Conservation (phyloP, 352 stramenopile genomes). For the Blastocystis sp. region DNA sequence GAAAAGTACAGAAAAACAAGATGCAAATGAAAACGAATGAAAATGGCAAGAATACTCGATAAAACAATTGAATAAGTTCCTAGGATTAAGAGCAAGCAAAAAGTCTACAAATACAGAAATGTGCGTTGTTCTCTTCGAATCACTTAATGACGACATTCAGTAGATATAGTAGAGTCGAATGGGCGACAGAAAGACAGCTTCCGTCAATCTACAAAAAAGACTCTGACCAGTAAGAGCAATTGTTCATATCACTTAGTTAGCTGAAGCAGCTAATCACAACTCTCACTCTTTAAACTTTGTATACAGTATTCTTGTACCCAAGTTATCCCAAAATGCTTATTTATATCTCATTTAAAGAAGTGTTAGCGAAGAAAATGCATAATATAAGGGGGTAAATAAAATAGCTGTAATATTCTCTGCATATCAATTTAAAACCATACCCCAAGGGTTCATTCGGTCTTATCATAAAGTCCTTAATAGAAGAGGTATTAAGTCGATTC, state of each 20-base stretch:
- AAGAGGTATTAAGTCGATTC: conserved; percentile 32
- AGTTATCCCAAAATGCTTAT: too few species aligned
- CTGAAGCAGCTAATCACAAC: too few species aligned
- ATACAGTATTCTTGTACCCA: too few species aligned
- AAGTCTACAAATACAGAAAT: too few species aligned
- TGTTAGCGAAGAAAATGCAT: background rate
- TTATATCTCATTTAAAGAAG: background rate
- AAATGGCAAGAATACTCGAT: background rate
- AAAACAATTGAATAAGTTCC: background rate
- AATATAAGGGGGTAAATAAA: background rate
- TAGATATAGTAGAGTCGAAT: too few species aligned
- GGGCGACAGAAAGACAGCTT: too few species aligned
- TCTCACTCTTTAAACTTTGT: too few species aligned
- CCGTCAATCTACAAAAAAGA: too few species aligned
- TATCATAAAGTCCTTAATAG: conserved; percentile 15
- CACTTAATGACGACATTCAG: too few species aligned
- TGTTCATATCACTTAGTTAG: too few species aligned
- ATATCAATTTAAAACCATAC: background rate
- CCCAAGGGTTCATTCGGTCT: background rate
- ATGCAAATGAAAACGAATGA: background rate
- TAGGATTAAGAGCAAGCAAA: background rate
- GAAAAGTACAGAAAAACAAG: background rate
- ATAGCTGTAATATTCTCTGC: background rate
- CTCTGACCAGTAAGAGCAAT: too few species aligned
- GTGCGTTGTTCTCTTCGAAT: too few species aligned